These are phyloP conservation scores for Russula virescens DNA, from an alignment of 768 basidiomycete genomes.

Conservation along the genomic window DNA sequence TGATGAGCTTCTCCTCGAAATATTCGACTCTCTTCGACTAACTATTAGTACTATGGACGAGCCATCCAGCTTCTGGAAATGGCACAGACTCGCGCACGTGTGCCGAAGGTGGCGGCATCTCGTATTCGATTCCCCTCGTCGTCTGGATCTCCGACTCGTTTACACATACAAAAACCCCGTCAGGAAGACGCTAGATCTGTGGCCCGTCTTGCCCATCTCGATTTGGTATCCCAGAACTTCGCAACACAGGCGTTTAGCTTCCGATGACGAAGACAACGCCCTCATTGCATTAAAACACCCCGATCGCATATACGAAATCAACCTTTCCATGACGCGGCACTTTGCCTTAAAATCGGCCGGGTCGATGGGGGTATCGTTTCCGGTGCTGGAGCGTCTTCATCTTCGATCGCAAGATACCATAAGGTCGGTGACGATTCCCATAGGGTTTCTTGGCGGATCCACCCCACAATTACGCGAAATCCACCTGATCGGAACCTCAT, in stretches of 20 bases:
- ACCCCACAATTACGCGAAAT: not conserved
- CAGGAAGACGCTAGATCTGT: not conserved
- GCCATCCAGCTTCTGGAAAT: not conserved
- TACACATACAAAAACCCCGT: not conserved
- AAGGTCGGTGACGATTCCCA: constrained; percentile 28
- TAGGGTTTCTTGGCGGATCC: constrained; percentile 1
- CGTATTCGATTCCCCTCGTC: not conserved
- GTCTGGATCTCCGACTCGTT: not conserved
- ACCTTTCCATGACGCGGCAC: not conserved
- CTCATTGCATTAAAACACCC: not conserved
- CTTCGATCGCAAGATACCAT: constrained; percentile 32
- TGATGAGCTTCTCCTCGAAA: not conserved
- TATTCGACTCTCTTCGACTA: constrained; percentile 3
- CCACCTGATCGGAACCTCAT: not conserved
- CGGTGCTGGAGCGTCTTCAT: constrained; percentile 11
- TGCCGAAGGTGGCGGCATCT: not conserved
- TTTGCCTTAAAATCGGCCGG: not conserved
- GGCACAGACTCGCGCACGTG: constrained; percentile 10
- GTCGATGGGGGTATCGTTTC: constrained; percentile 27
- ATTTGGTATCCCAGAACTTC: not conserved
- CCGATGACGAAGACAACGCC: not conserved
- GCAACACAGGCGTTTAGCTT: not conserved
- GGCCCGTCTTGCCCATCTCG: not conserved
- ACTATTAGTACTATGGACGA: not conserved
- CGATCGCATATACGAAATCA: not conserved